Conservation (phyloP, 306 rosid genomes). For the Casuarina equisetifolia region DNA sequence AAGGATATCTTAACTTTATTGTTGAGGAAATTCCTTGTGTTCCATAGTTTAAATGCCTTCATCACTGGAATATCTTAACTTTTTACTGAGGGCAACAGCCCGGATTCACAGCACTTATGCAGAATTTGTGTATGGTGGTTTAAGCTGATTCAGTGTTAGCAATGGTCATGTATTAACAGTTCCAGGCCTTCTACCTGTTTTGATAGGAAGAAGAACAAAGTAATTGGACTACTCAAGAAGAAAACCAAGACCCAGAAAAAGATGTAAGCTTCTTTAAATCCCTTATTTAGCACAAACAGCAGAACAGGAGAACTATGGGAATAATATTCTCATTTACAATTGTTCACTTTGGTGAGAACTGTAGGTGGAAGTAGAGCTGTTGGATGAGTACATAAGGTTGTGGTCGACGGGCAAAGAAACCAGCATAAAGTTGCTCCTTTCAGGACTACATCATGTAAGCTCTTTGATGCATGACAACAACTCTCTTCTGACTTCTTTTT, state of each 20-base stretch:
- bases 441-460: constrained; percentile 75
- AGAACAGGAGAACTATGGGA: too few relatives aligned
- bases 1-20: background rate
- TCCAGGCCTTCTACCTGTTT: constrained; percentile 8
- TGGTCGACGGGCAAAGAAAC: constrained; percentile 89
- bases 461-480: constrained; percentile 1
- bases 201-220: constrained; percentile 29
- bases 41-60: background rate
- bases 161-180: background rate
- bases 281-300: background rate
- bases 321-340: background rate
- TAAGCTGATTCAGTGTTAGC: background rate
- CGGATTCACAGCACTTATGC: too few relatives aligned
- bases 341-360: constrained; percentile 23
- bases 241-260: constrained; percentile 23
- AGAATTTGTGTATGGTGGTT: too few relatives aligned
- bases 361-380: constrained; percentile 53
- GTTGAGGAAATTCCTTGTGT: background rate
- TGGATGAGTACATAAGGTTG: constrained; percentile 66
- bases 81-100: too few relatives aligned
- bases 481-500: constrained; percentile 5
- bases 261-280: constrained; percentile 27
- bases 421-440: constrained; percentile 74
- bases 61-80: background rate
- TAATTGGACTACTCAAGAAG: constrained; percentile 27